Conservation (phyloP, 257 asterid species). For the Capsicum baccatum region DNA sequence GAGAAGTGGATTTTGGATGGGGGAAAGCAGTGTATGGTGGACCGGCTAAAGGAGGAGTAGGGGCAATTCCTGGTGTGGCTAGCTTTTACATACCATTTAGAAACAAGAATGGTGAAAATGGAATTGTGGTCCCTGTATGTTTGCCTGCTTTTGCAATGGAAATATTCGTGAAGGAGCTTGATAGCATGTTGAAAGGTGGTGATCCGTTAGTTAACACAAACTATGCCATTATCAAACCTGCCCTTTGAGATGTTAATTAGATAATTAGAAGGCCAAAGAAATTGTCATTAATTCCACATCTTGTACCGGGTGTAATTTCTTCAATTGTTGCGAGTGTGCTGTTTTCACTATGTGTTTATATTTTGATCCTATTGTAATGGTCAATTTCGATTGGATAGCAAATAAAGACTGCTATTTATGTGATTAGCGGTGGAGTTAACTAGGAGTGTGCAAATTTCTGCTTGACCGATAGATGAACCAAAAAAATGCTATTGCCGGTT, state of each 20-base stretch:
- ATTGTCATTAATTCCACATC: not conserved
- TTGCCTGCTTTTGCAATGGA: constrained; percentile 63
- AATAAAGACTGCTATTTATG: too few relatives aligned
- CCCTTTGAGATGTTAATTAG: constrained; percentile 35
- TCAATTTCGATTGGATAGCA: too few relatives aligned
- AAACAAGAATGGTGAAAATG: constrained; percentile 59
- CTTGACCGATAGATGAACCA: too few relatives aligned
- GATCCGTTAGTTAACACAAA: constrained; percentile 18
- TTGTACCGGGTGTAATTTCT: not conserved
- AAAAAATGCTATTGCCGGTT: too few relatives aligned
- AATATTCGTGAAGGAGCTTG: constrained; percentile 51
- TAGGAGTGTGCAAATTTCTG: too few relatives aligned
- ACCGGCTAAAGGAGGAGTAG: constrained; percentile 62
- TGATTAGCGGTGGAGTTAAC: too few relatives aligned
- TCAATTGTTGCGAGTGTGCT: not conserved
- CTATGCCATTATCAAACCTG: constrained; percentile 36
- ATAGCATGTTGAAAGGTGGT: constrained; percentile 41
- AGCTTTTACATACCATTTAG: constrained; percentile 51
- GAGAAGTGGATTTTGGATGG: constrained; percentile 71
- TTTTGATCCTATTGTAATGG: too few relatives aligned
- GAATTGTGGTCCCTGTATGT: constrained; percentile 58
- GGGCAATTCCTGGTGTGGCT: constrained; percentile 52
- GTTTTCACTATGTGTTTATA: not conserved
- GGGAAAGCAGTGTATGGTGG: constrained; percentile 63
- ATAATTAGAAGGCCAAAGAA: not conserved